Evolutionary conservation across 2,329 filamentous ascomycete genomes (phyloP), one percentile per base, ranked within the genome.

Genomic region (Cytospora piceae): DNA sequence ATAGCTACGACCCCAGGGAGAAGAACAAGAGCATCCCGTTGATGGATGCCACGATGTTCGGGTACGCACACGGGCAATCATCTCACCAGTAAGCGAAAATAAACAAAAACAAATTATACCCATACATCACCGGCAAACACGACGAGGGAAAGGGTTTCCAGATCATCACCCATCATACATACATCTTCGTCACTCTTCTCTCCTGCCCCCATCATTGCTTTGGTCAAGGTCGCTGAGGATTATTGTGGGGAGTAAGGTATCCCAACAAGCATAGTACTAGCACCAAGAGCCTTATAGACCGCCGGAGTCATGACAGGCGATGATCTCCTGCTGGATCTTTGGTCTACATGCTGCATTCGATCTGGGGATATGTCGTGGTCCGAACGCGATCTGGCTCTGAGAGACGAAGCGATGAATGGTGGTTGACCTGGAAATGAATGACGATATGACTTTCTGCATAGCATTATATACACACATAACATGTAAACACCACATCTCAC

Each of bases 1-100:
- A 64, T 34, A 52, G 62, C 17, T 67, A 58, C 34, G 65, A 65
- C 51, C 55, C 54, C 74, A 83, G 22, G 78, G 76, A 67, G 81
- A 80, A 84, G 72, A 83, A 83, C 75, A 80, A 82, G 72, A 80
- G 77, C 72, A 81, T 82, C 51, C 81, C 81, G 1, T 72, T 83
- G 66, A 80, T 82, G 70, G 80, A 82, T 67, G 75, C 77, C 51
- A 74, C 80, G 49, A 77, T 76, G 69, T 83, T 81, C 69, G 51
- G 58, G 31, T 58, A 49, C 46, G 63, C 58, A 20, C 72, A 71
- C 24, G 74, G 74, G 4, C 74, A 73, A 22, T 20, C 49, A 51
- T 51, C 64, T 46, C 39, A 66, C 59, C 60, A 66, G 64, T 66
- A 66, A 66, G 64, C 61, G 42, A 42, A 46, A 32, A 55, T 2